A percentile compares a stretch with the other conserved stretches of the same genome.
Conservation (phyloP, 75 land plant species). For the Larix kaempferi region DNA sequence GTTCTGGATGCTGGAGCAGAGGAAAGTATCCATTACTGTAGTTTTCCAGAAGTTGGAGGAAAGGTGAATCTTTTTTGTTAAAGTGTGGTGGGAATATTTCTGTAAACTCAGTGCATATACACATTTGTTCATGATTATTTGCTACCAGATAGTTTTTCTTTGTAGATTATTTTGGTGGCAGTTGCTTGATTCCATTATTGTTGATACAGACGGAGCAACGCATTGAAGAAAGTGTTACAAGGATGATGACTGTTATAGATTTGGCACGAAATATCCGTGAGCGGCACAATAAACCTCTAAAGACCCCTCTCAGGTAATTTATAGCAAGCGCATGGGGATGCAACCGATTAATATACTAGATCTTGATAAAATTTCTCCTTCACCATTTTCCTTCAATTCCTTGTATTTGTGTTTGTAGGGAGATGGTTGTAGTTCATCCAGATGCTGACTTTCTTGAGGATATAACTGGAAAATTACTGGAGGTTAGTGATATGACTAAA, state of each 20-base stretch:
- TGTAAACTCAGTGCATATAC: background rate
- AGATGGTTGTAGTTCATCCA: constrained; percentile 97
- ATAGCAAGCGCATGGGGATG: background rate
- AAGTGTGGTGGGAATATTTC: background rate
- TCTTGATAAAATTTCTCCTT: background rate
- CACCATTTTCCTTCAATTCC: background rate
- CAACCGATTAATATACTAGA: background rate
- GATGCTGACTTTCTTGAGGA: constrained; percentile 85
- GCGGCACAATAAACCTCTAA: constrained; percentile 91
- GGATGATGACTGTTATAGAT: constrained; percentile 99
- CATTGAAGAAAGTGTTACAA: constrained; percentile 91
- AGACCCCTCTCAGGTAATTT: constrained; percentile 76
- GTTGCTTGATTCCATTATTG: background rate
- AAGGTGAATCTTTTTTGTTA: constrained; percentile 40
- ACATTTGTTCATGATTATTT: background rate
- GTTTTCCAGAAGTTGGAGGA: constrained; percentile 74
- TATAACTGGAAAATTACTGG: constrained; percentile 76
- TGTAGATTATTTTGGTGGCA: background rate
- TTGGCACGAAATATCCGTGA: constrained; percentile 98
- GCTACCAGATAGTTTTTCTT: background rate
- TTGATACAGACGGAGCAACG: constrained; percentile 62
- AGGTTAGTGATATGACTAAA: constrained; percentile 42
- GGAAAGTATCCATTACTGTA: constrained; percentile 92
- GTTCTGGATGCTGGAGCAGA: constrained; percentile 40
- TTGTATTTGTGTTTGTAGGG: constrained; percentile 39